Evolutionary conservation across 2,329 filamentous ascomycete genomes (phyloP), one percentile per base, ranked within the genome.

Genomic region (Ceratocystiopsis sp.): DNA sequence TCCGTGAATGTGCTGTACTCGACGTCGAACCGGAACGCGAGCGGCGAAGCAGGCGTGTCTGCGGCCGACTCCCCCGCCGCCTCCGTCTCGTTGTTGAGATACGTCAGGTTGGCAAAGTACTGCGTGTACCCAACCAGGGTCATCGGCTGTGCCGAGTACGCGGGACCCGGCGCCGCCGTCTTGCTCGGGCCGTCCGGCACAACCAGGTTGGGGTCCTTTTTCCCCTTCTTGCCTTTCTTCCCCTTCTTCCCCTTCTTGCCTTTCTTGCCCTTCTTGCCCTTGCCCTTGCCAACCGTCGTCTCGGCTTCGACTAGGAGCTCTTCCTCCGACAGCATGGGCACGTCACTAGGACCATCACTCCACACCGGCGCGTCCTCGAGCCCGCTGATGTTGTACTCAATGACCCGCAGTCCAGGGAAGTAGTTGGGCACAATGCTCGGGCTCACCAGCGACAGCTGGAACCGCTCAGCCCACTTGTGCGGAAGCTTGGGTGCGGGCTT

Each of bases 381-480:
- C 0, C 85, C 84, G 0, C 69, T 83, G 43, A 84, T 84, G 57
- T 98, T 96, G 66, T 96, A 98, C 55, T 94, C 84, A 50, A 89
- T 68, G n/a, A 98, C 71, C n/a, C 87, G 75, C 32, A 95, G 61
- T 1, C 83, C 86, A 0, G 89, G 91, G 50, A 87, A 91, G 59
- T 85, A 93, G 55, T 91, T 95, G 8, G 89, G 91, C 10, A 96
- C 84, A 35, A 98, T 67, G 55, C 87, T 96, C 0, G 89, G 84
- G 39, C 80, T 75, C 44, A 96, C 79, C 21, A 91, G 65, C 0
- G 83, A 79, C 7, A 93, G 60, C 42, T 86, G 80, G 58, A 85
- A 98, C 42, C 86, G 74, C 61, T 98, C 86, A 3, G 78, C 86
- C 63, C 76, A 93, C 48, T 73, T 71, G 42, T 45, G 47, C 3